Conservation (phyloP, 202 grass and related monocot genomes). For the Brachypodium distachyon region DNA sequence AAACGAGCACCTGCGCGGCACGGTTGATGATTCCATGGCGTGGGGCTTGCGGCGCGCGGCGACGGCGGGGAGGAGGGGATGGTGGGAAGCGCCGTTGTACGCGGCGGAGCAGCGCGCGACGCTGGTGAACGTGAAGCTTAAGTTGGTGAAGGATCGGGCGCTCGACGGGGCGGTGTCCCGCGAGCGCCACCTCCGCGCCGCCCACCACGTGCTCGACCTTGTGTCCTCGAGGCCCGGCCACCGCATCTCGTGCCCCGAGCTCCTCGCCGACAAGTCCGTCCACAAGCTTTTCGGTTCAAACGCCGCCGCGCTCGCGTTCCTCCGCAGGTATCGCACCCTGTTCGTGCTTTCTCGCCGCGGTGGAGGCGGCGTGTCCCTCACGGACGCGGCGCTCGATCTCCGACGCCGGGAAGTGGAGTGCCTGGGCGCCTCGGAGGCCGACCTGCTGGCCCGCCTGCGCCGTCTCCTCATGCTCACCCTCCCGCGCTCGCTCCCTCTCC, state of each 20-base stretch:
- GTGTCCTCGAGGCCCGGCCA: conserved; percentile 31
- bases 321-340: conserved; percentile 40
- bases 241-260: conserved; percentile 14
- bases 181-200: conserved; percentile 50
- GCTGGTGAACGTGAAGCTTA: conserved; percentile 60
- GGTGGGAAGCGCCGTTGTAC: conserved; percentile 11
- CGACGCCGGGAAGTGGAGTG: conserved; percentile 31
- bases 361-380: conserved; percentile 28
- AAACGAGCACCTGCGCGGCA: not conserved
- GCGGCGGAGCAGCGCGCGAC: conserved; percentile 36
- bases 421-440: conserved; percentile 24
- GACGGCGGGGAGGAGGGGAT: conserved; percentile 9
- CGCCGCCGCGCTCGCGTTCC: conserved; percentile 16
- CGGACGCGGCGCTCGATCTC: conserved; percentile 37
- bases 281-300: conserved; percentile 8
- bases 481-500: conserved; percentile 46
- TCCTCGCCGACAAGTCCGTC: conserved; percentile 19
- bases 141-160: conserved; percentile 54
- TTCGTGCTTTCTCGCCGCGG: conserved; percentile 8
- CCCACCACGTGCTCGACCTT: conserved; percentile 72
- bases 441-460: conserved; percentile 48
- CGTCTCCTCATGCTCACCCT: conserved; percentile 67
- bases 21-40: conserved; percentile 9
- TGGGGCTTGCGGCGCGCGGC: not conserved
- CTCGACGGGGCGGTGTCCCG: conserved; percentile 44